Conservation (phyloP, 176 grass and related monocot species). For the Pharus latifolius region DNA sequence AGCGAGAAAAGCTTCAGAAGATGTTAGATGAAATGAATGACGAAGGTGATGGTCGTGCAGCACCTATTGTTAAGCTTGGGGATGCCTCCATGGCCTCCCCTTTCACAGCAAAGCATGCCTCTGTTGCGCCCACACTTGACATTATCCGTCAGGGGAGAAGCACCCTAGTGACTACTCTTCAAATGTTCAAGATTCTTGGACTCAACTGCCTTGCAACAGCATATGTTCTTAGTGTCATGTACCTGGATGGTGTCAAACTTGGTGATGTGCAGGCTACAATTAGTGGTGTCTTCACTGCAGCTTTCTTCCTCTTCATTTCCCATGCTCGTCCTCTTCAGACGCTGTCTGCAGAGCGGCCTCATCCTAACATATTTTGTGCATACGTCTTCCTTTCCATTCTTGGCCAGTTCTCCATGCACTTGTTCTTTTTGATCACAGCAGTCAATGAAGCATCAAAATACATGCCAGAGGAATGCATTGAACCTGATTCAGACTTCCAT, state of each 20-base stretch:
- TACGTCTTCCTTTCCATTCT: constrained; percentile 88
- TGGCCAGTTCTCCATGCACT: constrained; percentile 95
- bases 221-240: constrained; percentile 96
- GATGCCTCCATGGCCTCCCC: constrained; percentile 99
- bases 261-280: constrained; percentile 98
- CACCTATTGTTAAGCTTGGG: constrained; percentile 79
- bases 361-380: constrained; percentile 94
- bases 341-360: constrained; percentile 65
- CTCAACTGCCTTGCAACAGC: constrained; percentile 96
- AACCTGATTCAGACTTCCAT: constrained; percentile 89
- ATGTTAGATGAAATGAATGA: constrained; percentile 98
- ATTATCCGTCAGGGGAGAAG: constrained; percentile 94
- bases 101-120: constrained; percentile 97
- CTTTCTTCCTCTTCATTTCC: constrained; percentile 99
- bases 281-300: constrained; percentile 85
- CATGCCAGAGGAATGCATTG: constrained; percentile 97
- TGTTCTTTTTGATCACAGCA: constrained; percentile 69
- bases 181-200: constrained; percentile 99
- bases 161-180: constrained; percentile 93
- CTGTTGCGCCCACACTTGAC: constrained; percentile 84
- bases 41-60: constrained; percentile 60
- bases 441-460: constrained; percentile 85
- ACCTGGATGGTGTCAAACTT: constrained; percentile 94
- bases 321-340: constrained; percentile 85
- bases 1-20: constrained; percentile 77